Conservation (phyloP, 2,329 filamentous ascomycete species). For the Zymoseptoria tritici region DNA sequence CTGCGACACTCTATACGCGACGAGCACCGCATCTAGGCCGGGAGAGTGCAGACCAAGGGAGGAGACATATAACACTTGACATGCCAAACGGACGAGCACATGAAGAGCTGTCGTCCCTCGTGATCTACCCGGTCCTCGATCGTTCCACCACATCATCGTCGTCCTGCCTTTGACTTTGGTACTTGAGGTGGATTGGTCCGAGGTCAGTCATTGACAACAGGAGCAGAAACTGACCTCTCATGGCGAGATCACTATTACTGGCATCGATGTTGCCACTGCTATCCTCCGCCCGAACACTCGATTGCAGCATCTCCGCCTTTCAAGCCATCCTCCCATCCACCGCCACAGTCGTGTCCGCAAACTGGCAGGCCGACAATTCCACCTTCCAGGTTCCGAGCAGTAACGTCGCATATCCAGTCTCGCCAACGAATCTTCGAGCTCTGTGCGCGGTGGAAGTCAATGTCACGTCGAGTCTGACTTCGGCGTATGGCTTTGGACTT, state of each 20-base stretch:
- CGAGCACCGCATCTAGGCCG: background rate
- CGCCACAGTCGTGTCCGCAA: slow-evolving; percentile 32
- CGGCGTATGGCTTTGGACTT: slow-evolving; percentile 27
- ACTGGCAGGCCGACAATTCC: slow-evolving; percentile 26
- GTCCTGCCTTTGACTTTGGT: background rate
- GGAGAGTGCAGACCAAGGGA: background rate
- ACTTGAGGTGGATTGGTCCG: background rate
- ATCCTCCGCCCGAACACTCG: slow-evolving; percentile 10
- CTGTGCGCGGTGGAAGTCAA: slow-evolving; percentile 28
- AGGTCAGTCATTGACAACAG: background rate
- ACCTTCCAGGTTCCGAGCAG: slow-evolving; percentile 33
- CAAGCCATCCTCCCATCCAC: slow-evolving; percentile 28
- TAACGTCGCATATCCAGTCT: slow-evolving; percentile 36
- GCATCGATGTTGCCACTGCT: slow-evolving; percentile 3
- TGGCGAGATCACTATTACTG: background rate
- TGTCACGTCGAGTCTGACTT: slow-evolving; percentile 23
- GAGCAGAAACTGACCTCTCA: background rate
- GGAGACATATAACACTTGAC: background rate
- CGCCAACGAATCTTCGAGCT: slow-evolving; percentile 28
- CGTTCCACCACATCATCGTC: background rate
- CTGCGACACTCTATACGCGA: background rate
- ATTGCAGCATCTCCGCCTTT: slow-evolving; percentile 31
- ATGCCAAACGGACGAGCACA: background rate
- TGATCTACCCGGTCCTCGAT: background rate
- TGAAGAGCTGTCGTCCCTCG: background rate